A percentile compares a stretch with the other conserved stretches of the same genome.
phyloP scores from a whole-genome alignment of 441 rosid species.

The Hypseocharis bilobata region DNA sequence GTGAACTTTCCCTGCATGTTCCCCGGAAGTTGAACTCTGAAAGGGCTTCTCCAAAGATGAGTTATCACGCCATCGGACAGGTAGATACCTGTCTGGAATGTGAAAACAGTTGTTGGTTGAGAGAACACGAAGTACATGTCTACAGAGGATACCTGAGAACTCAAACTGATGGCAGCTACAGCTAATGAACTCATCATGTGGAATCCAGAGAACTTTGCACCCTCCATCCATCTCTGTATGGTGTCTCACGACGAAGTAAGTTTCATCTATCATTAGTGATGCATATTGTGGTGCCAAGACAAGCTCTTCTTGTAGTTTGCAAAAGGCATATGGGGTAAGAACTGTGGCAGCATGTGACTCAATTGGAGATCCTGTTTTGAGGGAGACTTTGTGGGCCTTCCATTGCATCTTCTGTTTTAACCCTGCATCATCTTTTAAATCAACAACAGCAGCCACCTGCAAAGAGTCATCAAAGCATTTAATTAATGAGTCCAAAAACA shows the following conservation, averaged over 20 bases:
- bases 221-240: slow-evolving; percentile 40
- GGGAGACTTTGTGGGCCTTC: slow-evolving; percentile 34
- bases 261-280: slow-evolving; percentile 40
- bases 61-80: slow-evolving; percentile 33
- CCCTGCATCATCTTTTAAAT: slow-evolving; percentile 28
- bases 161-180: slow-evolving; percentile 51
- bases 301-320: slow-evolving; percentile 51
- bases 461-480: neutral
- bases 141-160: slow-evolving; percentile 54
- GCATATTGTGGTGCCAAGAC: slow-evolving; percentile 56
- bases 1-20: slow-evolving; percentile 33
- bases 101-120: slow-evolving; percentile 54
- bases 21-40: slow-evolving; percentile 22
- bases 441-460: slow-evolving; percentile 42
- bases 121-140: slow-evolving; percentile 49
- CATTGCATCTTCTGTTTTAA: slow-evolving; percentile 33
- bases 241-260: slow-evolving; percentile 44
- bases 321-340: slow-evolving; percentile 49
- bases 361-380: slow-evolving; percentile 55
- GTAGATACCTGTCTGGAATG: slow-evolving; percentile 46
- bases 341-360: slow-evolving; percentile 48
- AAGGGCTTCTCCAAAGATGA: slow-evolving; percentile 17
- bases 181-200: slow-evolving; percentile 40
- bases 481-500: neutral
- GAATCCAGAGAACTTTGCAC: slow-evolving; percentile 44